Evolutionary conservation across 2,329 filamentous ascomycete species (phyloP), one percentile per base, ranked within the genome.

Genomic region (Calonectria hongkongensis): DNA sequence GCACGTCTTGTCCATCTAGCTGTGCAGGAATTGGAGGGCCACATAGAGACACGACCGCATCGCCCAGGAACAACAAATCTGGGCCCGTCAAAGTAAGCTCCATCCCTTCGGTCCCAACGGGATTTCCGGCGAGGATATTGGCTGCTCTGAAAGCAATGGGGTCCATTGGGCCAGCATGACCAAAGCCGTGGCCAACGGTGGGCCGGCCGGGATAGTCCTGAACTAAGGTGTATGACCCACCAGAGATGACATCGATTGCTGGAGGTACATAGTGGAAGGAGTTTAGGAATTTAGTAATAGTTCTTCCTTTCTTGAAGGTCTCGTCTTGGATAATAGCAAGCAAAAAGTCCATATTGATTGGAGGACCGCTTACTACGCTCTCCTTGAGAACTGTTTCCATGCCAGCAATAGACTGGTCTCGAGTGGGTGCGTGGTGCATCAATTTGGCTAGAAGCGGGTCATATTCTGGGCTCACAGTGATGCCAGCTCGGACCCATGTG

Each of bases 11-110:
- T 3, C 85, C 88, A 72, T 92, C 89, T 0, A 93, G 79, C 2
- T 82, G 86, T 1, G 86, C 85, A 8, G 88, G 85, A 78, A 91
- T 87, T 0, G 86, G 81, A 2, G 91, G 89, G 56, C 91, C 91
- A 50, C 89, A 90, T 15, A 93, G 75, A 3, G 91, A 86, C 9
- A 92, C 84, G 1, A 91, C 82, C 1, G 90, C 90, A 16, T 87
- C 82, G 2, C 85, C 85, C 4, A 89, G 80, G 75, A 93, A 93
- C 0, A 84, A 83, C 25, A 93, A 79, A 39, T 91, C 89, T 0
- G 91, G 91, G 0, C 91, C 91, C 16, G 85, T 88, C 18, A 92
- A 76, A 0, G 91, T 92, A 30, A 92, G 89, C 75, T 93, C 91
- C 0, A 93, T 81, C 0, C 85, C 86, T 79, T 92, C 91, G 4